Evolutionary conservation across 257 asterid species (phyloP), one percentile per base, ranked within the genome.

Genomic region (Parsonsia alboflavescens): DNA sequence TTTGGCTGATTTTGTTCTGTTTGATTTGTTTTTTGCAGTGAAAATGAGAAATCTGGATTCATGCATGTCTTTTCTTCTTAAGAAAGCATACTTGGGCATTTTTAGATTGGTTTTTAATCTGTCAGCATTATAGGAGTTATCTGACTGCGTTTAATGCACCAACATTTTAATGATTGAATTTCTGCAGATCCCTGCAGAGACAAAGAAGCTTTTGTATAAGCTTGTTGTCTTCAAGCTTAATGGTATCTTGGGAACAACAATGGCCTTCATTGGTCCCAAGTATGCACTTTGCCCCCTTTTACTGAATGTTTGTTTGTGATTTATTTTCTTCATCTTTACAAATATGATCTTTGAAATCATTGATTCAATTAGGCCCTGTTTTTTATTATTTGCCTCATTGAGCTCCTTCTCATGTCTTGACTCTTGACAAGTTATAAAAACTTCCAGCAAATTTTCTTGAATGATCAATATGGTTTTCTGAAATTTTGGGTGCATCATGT

Each of bases 191-290:
- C n/a, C 90, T 73, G 77, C 83, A 0, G 91, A 88, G 84, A 87
- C 89, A 70, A 90, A 83, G 85, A 85, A 84, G 67, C 96, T 95
- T 73, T 81, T 95, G 80, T 92, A 93, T 85, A 95, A 95, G 83
- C 96, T 95, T 72, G 99, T 86, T 73, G 99, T 95, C 61, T 74
- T 95, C 68, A 95, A 95, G 88, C 99, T 95, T 79, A 95, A 95
- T 77, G 99, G 99, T 83, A 98, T 98, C 50, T 86, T 95, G 88
- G 99, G 99, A 78, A 95, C 99, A 67, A 95, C 99, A 19, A 95
- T 95, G 99, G 99, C 98, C 8, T 95, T 98, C 81, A 95, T 96
- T 21, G 99, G 99, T 64, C 99, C 99, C 58, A 93, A 95, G 99
- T 95, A 91, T 65, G 91, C 41, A 63, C 45, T 72, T 77, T 19